Evolutionary conservation across 306 rosid genomes (phyloP), one percentile per base, ranked within the genome.

Genomic region (Ziziphus jujuba): DNA sequence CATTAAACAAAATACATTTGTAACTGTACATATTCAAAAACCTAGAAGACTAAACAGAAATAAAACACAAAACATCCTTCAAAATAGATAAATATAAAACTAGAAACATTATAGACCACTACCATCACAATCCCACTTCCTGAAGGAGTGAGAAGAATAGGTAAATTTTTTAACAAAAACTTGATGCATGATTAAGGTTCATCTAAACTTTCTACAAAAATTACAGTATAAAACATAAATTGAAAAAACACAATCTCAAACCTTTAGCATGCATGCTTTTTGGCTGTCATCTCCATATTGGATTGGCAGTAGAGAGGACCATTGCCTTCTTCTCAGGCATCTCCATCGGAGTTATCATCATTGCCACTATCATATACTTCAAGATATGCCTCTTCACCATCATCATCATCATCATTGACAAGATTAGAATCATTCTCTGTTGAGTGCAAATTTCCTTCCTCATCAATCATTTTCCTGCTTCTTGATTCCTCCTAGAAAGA

Each of bases 401-500:
- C 85, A 50, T 79, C 81, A 88, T 81, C 61, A 63, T 83, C 82
- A 61, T 83, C 87, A 65, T 74, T 69, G 54, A 86, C 79, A 53
- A 77, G 78, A 71, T 61, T 66, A 72, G 59, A 71, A 77, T 64
- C 71, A 54, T 38, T 70, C 52, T 52, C 19, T 25, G 76, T 53
- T 48, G 84, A 53, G 48, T 71, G 68, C 50, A 67, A 14, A 58
- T 67, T 62, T 75, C 63, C 62, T 71, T 71, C 77, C 33, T 25
- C 79, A 66, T 75, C 73, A 45, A 69, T 59, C 61, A 70, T 74
- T 64, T 67, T 81, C 82, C 87, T 87, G 52, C 50, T 85, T 65
- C 48, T 74, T 72, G 60, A 74, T 65, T 85, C 95, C 67, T 79
- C 91, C 98, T 92, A 85, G 70, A 74, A 79, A 63, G 45, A 66